Base-by-base conservation (phyloP, 2,329 filamentous ascomycete species). In the Exophiala viscosa region DNA sequence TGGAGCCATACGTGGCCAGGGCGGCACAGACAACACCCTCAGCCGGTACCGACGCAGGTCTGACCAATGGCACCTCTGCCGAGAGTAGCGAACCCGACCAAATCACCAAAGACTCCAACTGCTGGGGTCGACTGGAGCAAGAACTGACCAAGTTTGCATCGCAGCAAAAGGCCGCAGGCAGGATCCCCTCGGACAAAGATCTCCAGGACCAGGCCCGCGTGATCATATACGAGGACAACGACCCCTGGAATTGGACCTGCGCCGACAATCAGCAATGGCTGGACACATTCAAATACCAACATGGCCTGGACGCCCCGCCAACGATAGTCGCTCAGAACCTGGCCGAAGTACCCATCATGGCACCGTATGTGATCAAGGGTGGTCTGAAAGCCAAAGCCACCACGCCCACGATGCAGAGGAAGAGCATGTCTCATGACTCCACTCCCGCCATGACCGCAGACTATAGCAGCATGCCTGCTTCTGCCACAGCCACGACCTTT, bases 251-350 rank as follows among this genome's bases (percentile, higher is more conserved):
- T 48, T 66, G 74, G 61, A 76, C 73, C 3, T 72, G 71, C 50
- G 73, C 73, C 6, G 73, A 76, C 57, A 75, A 75, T 45, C 63
- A 69, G n/a, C 62, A 69, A 8, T 76, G 73, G 73, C 64, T 76
- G 9, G 68, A 68, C 50, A 62, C 73, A 20, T 60, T 76, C 46
- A 76, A 76, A 59, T 70, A 69, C 8, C 70, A 74, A 53, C 63
- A 67, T 35, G 73, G 73, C 3, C 59, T 76, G 14, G 63, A 67
- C 17, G 32, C 20, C 3, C n/a, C 49, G 14, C 55, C 58, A 5
- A 46, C 51, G 33, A 53, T 54, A 54, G 35, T 43, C 3, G 42
- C 52, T n/a, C 38, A 50, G 15, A 34, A 20, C 3, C 49, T 55
- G 13, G 61, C 66, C 10, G 69, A 72, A 54, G 54, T 74, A 15